Evolutionary conservation across 2,329 filamentous ascomycete genomes (phyloP).

Genomic region (Fusarium proliferatum): DNA sequence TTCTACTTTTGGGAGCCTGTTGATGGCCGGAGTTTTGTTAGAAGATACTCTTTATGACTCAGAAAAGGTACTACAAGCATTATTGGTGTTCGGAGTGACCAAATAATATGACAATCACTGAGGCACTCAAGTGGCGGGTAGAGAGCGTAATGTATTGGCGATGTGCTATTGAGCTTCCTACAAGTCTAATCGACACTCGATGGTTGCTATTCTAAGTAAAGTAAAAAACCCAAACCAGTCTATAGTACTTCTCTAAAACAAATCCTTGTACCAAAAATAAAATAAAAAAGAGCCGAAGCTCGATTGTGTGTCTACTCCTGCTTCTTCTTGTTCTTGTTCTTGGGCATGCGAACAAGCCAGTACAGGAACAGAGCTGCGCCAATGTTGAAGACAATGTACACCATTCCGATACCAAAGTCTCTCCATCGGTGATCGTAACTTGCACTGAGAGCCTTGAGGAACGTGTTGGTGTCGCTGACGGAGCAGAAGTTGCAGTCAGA

Average conservation of each 20-base stretch:
- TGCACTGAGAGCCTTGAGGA: conserved; percentile 54
- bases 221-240: conserved; percentile 5
- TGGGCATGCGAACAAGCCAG: conserved; percentile 58
- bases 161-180: not conserved
- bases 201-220: conserved; percentile 6
- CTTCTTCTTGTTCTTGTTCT: conserved; percentile 47
- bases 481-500: conserved; percentile 60
- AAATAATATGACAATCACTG: accelerated
- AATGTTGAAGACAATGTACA: conserved; percentile 65
- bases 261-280: not conserved
- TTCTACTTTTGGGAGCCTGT: too few species aligned
- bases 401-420: conserved; percentile 67
- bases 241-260: conserved; percentile 6
- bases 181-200: conserved; percentile 1
- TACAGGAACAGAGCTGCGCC: conserved; percentile 62
- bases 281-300: conserved; percentile 1
- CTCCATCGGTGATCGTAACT: conserved; percentile 65
- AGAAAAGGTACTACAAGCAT: not conserved
- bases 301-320: not conserved
- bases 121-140: not conserved
- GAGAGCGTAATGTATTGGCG: not conserved
- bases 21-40: not conserved
- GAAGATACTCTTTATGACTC: not conserved
- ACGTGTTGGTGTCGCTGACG: conserved; percentile 54
- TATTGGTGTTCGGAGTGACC: too few species aligned